A percentile compares a stretch with the other conserved stretches of the same genome.
phyloP scores from a whole-genome alignment of 2,329 filamentous ascomycete genomes.

The Aspergillus texensis region DNA sequence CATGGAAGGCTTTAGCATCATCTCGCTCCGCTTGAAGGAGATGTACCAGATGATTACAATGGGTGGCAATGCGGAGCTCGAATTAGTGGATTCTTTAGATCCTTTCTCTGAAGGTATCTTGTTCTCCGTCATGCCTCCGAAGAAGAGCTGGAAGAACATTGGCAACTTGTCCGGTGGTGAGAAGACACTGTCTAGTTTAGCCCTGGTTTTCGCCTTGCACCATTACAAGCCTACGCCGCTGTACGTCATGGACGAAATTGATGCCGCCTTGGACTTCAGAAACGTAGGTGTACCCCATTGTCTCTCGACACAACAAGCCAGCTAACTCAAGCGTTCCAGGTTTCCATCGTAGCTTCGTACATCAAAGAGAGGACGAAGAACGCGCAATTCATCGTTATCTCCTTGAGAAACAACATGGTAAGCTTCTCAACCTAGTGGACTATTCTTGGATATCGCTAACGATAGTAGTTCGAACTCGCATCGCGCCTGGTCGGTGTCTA shows the following conservation, averaged over 20 bases:
- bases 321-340: constrained; percentile 52
- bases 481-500: constrained; percentile 93
- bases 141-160: constrained; percentile 99
- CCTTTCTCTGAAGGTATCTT: constrained; percentile 96
- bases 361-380: constrained; percentile 99
- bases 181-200: constrained; percentile 91
- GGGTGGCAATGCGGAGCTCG: constrained; percentile 96
- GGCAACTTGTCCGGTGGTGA: constrained; percentile 93
- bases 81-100: constrained; percentile 93
- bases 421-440: constrained; percentile 7
- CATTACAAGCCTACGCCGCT: constrained; percentile 97
- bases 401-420: constrained; percentile 93
- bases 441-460: constrained; percentile 11
- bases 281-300: constrained; percentile 69
- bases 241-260: constrained; percentile 99
- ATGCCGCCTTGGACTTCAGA: constrained; percentile 94
- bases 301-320: neutral
- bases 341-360: constrained; percentile 96
- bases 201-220: constrained; percentile 95
- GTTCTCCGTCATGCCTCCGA: constrained; percentile 98
- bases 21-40: constrained; percentile 93
- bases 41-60: constrained; percentile 99
- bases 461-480: constrained; percentile 79
- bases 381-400: constrained; percentile 98
- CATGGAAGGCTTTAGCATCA: constrained; percentile 95